These are phyloP conservation scores for Geosmithia flava DNA, from an alignment of 2,329 filamentous ascomycete genomes.

Conservation along the genomic window DNA sequence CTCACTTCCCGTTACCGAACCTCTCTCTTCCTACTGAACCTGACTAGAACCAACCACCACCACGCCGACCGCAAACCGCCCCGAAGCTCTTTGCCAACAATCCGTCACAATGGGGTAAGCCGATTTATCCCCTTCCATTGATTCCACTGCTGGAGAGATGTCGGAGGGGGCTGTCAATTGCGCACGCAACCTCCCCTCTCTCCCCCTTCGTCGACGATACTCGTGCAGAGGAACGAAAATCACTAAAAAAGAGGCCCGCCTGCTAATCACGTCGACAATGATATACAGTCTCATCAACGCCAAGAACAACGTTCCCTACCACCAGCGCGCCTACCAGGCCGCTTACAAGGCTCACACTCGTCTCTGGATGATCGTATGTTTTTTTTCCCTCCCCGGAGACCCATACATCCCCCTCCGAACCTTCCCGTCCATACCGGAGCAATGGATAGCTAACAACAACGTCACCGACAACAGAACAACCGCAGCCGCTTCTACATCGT, in stretches of 20 bases:
- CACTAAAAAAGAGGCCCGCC: background rate
- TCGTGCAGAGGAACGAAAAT: background rate
- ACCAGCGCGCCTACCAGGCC: conserved; percentile 65
- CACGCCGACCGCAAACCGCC: background rate
- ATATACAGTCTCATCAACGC: conserved; percentile 48
- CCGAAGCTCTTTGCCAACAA: conserved; percentile 9
- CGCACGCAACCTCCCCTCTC: background rate
- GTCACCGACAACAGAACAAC: conserved; percentile 34
- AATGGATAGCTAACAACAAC: conserved; percentile 13
- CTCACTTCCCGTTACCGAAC: conserved; percentile 18
- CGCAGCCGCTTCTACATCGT: conserved; percentile 53
- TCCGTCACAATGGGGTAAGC: conserved; percentile 28
- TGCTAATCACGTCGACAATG: background rate
- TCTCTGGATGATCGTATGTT: conserved; percentile 65
- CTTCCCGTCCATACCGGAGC: conserved; percentile 11
- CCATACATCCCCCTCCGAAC: conserved; percentile 4
- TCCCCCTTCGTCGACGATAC: background rate
- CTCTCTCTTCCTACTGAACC: background rate
- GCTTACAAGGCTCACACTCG: conserved; percentile 58
- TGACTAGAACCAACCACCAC: conserved; percentile 5
- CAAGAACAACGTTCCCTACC: conserved; percentile 62
- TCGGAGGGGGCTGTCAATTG: background rate
- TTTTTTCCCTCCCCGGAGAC: no score
- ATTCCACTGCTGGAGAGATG: background rate
- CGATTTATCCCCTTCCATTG: background rate